These are phyloP conservation scores for Claviceps humidiphila DNA, from an alignment of 2,329 filamentous ascomycete genomes.

Conservation along the genomic window DNA sequence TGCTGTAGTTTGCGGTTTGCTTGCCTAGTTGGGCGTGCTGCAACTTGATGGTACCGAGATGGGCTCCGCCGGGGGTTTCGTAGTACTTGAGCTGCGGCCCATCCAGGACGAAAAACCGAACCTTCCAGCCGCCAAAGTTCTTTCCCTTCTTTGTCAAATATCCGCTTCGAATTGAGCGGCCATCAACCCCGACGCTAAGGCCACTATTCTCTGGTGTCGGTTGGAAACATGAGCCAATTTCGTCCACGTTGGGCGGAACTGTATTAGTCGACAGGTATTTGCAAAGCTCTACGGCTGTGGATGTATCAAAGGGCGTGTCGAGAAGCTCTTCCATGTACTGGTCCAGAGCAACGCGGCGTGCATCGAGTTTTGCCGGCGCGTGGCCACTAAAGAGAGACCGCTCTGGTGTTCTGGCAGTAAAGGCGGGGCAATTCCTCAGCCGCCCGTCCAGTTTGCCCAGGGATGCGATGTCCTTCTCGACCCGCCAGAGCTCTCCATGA, in stretches of 20 bases:
- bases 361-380: constrained; percentile 85
- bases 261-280: constrained; percentile 65
- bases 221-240: constrained; percentile 24
- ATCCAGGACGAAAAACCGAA: constrained; percentile 50
- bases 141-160: constrained; percentile 96
- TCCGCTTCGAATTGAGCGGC: constrained; percentile 63
- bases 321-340: constrained; percentile 75
- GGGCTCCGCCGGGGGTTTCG: constrained; percentile 77
- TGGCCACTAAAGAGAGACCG: constrained; percentile 80
- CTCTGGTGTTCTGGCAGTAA: constrained; percentile 69
- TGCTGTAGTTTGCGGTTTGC: constrained; percentile 47
- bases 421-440: constrained; percentile 59
- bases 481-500: constrained; percentile 72
- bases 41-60: constrained; percentile 87
- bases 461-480: constrained; percentile 81
- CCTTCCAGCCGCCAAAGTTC: constrained; percentile 98
- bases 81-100: constrained; percentile 67
- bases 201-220: constrained; percentile 15
- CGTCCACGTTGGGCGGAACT: constrained; percentile 48
- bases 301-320: constrained; percentile 67
- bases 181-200: constrained; percentile 41
- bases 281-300: constrained; percentile 69
- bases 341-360: constrained; percentile 67
- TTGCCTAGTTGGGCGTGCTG: constrained; percentile 87
- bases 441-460: constrained; percentile 71